Evolutionary conservation across 805 yeast species (phyloP), one percentile per base, ranked within the genome.

Genomic region (Suhomyces faveliae): DNA sequence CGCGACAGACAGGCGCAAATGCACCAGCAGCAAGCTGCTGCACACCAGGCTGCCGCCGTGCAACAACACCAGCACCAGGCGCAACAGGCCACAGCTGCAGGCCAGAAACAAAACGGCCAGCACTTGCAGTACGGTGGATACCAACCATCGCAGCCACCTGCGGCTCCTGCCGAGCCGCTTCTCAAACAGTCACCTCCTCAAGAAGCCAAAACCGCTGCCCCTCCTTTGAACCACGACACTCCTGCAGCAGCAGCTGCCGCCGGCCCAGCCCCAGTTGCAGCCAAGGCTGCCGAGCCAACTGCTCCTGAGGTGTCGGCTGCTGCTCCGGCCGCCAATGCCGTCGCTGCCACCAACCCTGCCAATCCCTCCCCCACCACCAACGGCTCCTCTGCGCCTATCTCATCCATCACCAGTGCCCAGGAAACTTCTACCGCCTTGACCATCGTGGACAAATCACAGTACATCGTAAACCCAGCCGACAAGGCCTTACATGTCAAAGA

Each of bases 401-500:
- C 37, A 13, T 33, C 37, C 33, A 68, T 33, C 12, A 45, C 50
- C 15, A 47, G 54, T 12, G 38, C 51, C 7, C 47, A 50, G 23
- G 70, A 66, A 47, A 61, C 64, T 19, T 62, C 67, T 9, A 57
- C 65, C 15, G 64, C 70, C 15, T 63, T 73, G 56, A 61, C 69
- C 11, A 58, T 72, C 20, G 58, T 70, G 45, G 76, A 72, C 58
- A 66, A 67, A 57, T 57, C 67, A 24, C 76, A 73, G 53, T 73
- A 73, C 58, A 57, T 71, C 27, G 76, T 71, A 35, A 63, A 73
- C 51, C 72, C 78, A 0, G 58, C 66, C 42, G 73, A 73, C 67
- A 66, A 74, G 71, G 63, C 80, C 60, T 62, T 69, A 45, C 90
- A 85, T 63, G 78, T 79, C 48, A 86, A 87, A 64, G 88, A 85